Conservation (phyloP, 192 early-diverging fungal genomes). For the Umbelopsis isabellina region DNA sequence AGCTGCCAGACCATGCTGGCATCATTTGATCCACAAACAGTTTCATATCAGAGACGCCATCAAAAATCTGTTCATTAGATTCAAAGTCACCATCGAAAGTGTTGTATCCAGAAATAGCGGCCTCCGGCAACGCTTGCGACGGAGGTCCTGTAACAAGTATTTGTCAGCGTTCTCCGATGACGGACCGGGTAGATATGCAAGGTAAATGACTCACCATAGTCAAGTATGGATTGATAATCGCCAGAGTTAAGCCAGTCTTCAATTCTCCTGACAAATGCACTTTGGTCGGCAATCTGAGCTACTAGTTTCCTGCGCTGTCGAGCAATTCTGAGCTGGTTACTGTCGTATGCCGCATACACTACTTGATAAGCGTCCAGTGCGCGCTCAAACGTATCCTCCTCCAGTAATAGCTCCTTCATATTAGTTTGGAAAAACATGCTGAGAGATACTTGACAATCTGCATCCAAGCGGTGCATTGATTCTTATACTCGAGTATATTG, state of each 20-base stretch:
- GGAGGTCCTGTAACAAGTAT: not conserved
- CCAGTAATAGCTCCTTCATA: not conserved
- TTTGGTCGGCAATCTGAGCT: not conserved
- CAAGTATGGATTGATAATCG: not conserved
- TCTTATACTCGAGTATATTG: no score
- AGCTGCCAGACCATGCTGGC: no score
- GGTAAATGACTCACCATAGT: not conserved
- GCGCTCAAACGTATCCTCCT: not conserved
- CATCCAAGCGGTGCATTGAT: not conserved
- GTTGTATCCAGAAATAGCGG: no score
- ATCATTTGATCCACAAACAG: no score
- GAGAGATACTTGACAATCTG: not conserved
- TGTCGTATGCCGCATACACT: not conserved
- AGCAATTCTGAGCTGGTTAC: not conserved
- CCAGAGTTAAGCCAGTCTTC: not conserved
- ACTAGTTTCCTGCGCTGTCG: not conserved
- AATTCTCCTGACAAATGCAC: not conserved
- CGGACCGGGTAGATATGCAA: not conserved
- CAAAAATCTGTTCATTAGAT: not conserved
- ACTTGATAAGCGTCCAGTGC: constrained; percentile 6
- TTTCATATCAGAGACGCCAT: no score
- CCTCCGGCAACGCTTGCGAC: no score
- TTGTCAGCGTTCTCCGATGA: not conserved
- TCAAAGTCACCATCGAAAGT: not conserved
- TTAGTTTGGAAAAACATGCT: not conserved